These are phyloP conservation scores for Heterobasidion irregulare DNA, from an alignment of 1,284 basidiomycete species.

Conservation along the genomic window DNA sequence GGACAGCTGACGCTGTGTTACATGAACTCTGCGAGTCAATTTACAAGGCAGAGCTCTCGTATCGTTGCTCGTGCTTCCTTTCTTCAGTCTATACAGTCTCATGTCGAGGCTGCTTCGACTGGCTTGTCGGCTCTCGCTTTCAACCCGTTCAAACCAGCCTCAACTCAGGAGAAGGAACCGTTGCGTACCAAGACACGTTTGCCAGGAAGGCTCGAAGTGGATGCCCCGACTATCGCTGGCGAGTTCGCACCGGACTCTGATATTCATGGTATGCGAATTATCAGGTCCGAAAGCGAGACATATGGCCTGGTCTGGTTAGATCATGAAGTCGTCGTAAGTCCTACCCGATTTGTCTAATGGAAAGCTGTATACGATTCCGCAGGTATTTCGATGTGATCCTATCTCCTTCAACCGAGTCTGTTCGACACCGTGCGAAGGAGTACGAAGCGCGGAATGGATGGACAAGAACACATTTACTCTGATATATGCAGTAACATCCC, in stretches of 20 bases:
- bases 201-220: constrained; percentile 11
- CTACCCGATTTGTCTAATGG: not conserved
- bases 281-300: constrained; percentile 18
- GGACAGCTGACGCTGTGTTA: constrained; percentile 17
- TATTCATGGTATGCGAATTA: constrained; percentile 25
- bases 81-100: not conserved
- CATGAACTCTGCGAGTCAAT: constrained; percentile 12
- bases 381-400: constrained; percentile 33
- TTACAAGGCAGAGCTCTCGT: constrained; percentile 8
- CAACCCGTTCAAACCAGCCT: constrained; percentile 45
- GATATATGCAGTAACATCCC: constrained; percentile 28
- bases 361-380: not conserved
- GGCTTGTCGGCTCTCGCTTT: constrained; percentile 8
- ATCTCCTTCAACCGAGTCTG: constrained; percentile 23
- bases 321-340: constrained; percentile 32
- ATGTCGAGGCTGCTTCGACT: not conserved
- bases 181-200: constrained; percentile 7
- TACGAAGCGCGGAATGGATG: constrained; percentile 31
- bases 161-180: constrained; percentile 29
- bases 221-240: constrained; percentile 16
- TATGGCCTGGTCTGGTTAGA: constrained; percentile 38
- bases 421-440: constrained; percentile 13
- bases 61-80: constrained; percentile 2
- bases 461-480: constrained; percentile 28
- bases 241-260: constrained; percentile 20